These are phyloP conservation scores for Nicotiana undulata DNA, from an alignment of 257 asterid species.

Conservation along the genomic window DNA sequence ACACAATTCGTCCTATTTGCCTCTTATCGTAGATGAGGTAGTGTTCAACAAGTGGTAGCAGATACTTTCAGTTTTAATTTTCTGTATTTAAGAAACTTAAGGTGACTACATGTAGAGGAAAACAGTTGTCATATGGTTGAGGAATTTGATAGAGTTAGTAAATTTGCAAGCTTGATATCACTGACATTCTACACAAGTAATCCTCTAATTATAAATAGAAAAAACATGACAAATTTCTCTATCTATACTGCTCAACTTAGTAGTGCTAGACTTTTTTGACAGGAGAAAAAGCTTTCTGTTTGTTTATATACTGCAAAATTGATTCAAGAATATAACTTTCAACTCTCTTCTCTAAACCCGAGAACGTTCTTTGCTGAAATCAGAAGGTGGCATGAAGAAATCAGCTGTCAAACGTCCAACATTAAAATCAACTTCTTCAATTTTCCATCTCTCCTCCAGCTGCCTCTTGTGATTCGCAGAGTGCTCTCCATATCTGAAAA, in stretches of 20 bases:
- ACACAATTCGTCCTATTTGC: neutral
- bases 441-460: conserved; percentile 71
- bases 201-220: neutral
- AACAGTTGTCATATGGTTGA: neutral
- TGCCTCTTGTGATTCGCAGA: conserved; percentile 87
- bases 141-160: neutral
- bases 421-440: conserved; percentile 83
- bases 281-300: neutral
- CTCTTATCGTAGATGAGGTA: neutral
- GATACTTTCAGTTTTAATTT: neutral
- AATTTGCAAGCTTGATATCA: neutral
- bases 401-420: conserved; percentile 50
- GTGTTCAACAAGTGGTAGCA: neutral
- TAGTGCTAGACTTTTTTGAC: neutral
- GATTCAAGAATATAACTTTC: neutral
- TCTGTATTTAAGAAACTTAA: neutral
- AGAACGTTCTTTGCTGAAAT: conserved; percentile 21
- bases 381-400: conserved; percentile 81
- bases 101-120: neutral
- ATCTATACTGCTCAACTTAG: neutral
- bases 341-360: neutral
- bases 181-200: neutral
- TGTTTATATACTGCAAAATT: conserved; percentile 3
- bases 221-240: neutral
- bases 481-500: conserved; percentile 81